phyloP scores from a whole-genome alignment of 345 rosid genomes.

The Murraya paniculata region DNA sequence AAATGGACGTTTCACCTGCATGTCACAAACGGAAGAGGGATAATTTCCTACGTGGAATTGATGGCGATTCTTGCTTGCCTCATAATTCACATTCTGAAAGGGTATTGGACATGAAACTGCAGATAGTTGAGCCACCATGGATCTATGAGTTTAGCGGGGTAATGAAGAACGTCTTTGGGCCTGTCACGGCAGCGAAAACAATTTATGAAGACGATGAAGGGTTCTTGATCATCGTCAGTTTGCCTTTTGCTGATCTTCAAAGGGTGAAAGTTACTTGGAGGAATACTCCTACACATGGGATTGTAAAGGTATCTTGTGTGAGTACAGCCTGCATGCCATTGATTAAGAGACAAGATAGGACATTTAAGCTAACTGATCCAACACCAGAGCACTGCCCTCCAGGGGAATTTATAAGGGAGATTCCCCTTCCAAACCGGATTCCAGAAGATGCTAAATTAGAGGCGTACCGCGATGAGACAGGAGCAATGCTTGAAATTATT shows the following conservation, averaged over 20 bases:
- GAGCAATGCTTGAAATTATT: conserved; percentile 68
- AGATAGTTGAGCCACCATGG: conserved; percentile 53
- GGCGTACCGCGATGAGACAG: conserved; percentile 71
- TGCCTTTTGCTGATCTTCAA: conserved; percentile 79
- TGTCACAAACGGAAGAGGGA: conserved; percentile 59
- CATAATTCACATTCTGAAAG: conserved; percentile 36
- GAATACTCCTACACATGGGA: conserved; percentile 66
- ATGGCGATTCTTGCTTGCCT: conserved; percentile 46
- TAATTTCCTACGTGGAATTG: conserved; percentile 35
- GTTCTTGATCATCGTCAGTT: conserved; percentile 63
- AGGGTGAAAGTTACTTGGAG: conserved; percentile 90
- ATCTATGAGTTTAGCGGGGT: conserved; percentile 58
- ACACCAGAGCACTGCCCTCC: conserved; percentile 94
- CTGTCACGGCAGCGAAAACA: conserved; percentile 82
- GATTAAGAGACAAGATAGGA: conserved; percentile 71
- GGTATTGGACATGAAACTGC: conserved; percentile 47
- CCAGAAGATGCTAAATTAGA: conserved; percentile 87
- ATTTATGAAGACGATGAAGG: conserved; percentile 78
- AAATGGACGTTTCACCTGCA: conserved; percentile 30
- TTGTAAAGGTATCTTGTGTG: conserved; percentile 74
- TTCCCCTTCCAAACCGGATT: conserved; percentile 70
- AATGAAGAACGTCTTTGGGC: conserved; percentile 70
- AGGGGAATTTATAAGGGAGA: conserved; percentile 75
- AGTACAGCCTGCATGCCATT: conserved; percentile 78
- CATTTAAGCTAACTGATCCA: conserved; percentile 89